A percentile compares a stretch with the other conserved stretches of the same genome.
Conservation (phyloP, 257 asterid species). For the Phtheirospermum japonicum region DNA sequence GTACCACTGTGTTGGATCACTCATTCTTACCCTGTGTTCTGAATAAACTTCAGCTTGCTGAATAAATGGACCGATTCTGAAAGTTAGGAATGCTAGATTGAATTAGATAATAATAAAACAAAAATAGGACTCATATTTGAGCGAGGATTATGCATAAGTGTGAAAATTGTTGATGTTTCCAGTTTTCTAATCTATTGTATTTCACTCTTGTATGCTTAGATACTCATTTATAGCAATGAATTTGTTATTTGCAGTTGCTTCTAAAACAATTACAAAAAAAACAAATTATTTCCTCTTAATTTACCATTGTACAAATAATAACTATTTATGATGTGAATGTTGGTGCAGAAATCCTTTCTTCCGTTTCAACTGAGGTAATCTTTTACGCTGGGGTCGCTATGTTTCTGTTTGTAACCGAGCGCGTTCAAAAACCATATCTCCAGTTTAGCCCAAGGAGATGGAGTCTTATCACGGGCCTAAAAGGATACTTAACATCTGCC, state of each 20-base stretch:
- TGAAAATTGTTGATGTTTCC: too few species aligned
- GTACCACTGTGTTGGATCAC: too few species aligned
- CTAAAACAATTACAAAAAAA: too few species aligned
- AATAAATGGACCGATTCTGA: neutral
- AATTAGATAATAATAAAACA: too few species aligned
- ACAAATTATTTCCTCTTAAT: neutral
- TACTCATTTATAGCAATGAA: neutral
- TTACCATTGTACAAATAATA: slow-evolving; percentile 1
- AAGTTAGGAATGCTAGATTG: too few species aligned
- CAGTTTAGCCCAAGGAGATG: slow-evolving; percentile 83
- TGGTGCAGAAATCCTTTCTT: slow-evolving; percentile 66
- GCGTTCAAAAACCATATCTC: slow-evolving; percentile 83
- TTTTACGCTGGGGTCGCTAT: slow-evolving; percentile 74
- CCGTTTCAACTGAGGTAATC: slow-evolving; percentile 53
- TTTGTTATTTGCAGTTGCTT: neutral
- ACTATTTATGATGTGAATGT: slow-evolving; percentile 21
- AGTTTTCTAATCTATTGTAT: too few species aligned
- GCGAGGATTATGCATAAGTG: slow-evolving; percentile 9
- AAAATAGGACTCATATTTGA: neutral
- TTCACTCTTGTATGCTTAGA: neutral
- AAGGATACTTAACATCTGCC: slow-evolving; percentile 65
- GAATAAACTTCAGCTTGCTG: slow-evolving; percentile 1
- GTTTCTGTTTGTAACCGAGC: slow-evolving; percentile 58
- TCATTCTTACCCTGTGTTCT: neutral
- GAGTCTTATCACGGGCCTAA: slow-evolving; percentile 91